Evolutionary conservation across 345 rosid genomes (phyloP).

Genomic region (Lepidium didymum): DNA sequence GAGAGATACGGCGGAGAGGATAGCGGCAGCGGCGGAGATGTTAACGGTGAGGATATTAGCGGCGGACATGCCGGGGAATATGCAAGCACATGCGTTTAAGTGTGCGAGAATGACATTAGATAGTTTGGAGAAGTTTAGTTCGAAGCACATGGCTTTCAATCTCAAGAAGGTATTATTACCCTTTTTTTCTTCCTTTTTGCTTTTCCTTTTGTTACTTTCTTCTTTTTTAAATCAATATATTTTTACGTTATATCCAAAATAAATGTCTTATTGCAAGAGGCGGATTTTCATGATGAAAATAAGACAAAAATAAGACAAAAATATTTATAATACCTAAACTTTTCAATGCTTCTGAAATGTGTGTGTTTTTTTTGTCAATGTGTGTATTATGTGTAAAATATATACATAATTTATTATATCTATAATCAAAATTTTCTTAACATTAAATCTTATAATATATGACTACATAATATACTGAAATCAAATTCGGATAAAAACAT

Average conservation of each 20-base stretch:
- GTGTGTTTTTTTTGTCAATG: too few species aligned
- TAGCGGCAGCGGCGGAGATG: conserved; percentile 56
- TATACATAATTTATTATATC: too few species aligned
- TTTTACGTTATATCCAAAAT: too few species aligned
- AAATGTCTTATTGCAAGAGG: not conserved
- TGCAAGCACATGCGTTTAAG: conserved; percentile 86
- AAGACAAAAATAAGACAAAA: too few species aligned
- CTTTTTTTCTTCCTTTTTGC: not conserved
- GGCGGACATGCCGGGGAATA: conserved; percentile 78
- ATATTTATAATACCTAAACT: not conserved
- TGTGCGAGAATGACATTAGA: conserved; percentile 69
- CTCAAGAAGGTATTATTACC: conserved; percentile 59
- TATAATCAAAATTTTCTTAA: too few species aligned
- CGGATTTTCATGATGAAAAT: not conserved
- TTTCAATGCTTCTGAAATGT: not conserved
- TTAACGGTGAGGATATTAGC: conserved; percentile 79
- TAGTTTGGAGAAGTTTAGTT: conserved; percentile 69
- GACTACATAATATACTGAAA: too few species aligned
- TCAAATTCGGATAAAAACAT: too few species aligned
- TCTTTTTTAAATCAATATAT: not conserved
- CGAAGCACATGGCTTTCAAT: conserved; percentile 77
- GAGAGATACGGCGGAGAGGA: conserved; percentile 48
- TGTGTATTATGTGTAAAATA: too few species aligned
- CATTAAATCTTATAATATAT: too few species aligned
- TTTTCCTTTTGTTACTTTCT: not conserved